phyloP scores from a whole-genome alignment of 2,329 filamentous ascomycete genomes.

The Xylariaceae sp. region DNA sequence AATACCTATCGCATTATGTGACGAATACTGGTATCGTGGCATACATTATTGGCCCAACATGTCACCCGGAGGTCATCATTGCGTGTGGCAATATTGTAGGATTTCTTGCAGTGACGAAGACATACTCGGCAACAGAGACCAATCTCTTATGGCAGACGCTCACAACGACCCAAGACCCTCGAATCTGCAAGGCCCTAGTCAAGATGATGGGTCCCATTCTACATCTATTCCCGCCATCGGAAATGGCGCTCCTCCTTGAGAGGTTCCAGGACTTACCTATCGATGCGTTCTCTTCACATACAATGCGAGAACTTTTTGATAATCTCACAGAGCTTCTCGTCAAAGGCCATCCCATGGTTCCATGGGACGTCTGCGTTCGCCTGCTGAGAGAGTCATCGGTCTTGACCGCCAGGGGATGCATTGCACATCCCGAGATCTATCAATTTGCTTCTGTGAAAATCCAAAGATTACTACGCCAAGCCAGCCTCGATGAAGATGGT shows the following conservation, averaged over 20 bases:
- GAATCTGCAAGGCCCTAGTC: conserved; percentile 77
- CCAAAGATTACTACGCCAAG: conserved; percentile 49
- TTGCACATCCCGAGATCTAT: conserved; percentile 60
- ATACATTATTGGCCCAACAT: conserved; percentile 86
- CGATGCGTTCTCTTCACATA: conserved; percentile 52
- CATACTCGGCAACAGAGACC: conserved; percentile 67
- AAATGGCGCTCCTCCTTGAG: conserved; percentile 62
- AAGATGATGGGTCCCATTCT: conserved; percentile 54
- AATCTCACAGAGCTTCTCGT: conserved; percentile 48
- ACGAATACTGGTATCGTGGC: conserved; percentile 68
- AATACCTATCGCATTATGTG: conserved; percentile 67
- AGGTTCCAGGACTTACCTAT: conserved; percentile 66
- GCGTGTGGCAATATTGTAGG: conserved; percentile 80
- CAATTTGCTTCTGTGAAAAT: conserved; percentile 60
- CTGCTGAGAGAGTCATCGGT: conserved; percentile 69
- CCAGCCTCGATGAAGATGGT: conserved; percentile 50
- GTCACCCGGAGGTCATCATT: conserved; percentile 83
- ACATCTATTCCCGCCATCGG: conserved; percentile 44
- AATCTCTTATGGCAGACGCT: conserved; percentile 83
- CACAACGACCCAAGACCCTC: conserved; percentile 74
- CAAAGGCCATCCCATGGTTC: conserved; percentile 25
- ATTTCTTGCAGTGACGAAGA: conserved; percentile 76
- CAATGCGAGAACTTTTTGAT: conserved; percentile 60
- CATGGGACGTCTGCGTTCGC: conserved; percentile 56
- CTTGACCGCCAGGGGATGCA: conserved; percentile 47